phyloP scores from a whole-genome alignment of 495 filamentous ascomycete genomes.

The Penicillium turbatum region DNA sequence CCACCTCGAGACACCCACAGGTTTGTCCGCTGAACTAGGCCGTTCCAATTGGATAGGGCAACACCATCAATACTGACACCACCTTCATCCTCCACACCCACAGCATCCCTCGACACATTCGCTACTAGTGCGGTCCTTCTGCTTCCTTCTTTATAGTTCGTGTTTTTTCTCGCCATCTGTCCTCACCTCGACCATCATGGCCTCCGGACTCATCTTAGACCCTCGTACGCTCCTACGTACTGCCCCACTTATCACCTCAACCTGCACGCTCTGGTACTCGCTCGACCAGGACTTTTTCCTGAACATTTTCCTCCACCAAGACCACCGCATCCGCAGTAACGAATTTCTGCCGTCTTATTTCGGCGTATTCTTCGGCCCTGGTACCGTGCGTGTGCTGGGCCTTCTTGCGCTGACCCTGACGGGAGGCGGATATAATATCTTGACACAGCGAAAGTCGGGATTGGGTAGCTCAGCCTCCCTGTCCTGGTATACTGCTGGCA shows the following conservation, averaged over 20 bases:
- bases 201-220: not conserved
- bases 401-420: not conserved
- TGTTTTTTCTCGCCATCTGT: too few relatives aligned
- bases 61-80: too few relatives aligned
- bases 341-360: not conserved
- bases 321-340: not conserved
- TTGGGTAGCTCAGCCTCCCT: not conserved
- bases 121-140: too few relatives aligned
- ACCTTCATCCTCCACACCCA: too few relatives aligned
- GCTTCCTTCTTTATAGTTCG: too few relatives aligned
- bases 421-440: not conserved
- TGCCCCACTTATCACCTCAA: not conserved
- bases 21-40: too few relatives aligned
- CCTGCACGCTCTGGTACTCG: not conserved
- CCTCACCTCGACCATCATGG: not conserved
- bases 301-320: not conserved
- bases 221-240: not conserved
- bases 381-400: not conserved
- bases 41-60: too few relatives aligned
- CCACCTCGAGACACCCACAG: too few relatives aligned
- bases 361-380: not conserved
- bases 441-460: not conserved
- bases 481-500: not conserved
- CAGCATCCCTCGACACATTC: too few relatives aligned
- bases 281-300: slow-evolving; percentile 1